Conservation (phyloP, 1,139 yeast genomes). For the Diutina ranongensis region DNA sequence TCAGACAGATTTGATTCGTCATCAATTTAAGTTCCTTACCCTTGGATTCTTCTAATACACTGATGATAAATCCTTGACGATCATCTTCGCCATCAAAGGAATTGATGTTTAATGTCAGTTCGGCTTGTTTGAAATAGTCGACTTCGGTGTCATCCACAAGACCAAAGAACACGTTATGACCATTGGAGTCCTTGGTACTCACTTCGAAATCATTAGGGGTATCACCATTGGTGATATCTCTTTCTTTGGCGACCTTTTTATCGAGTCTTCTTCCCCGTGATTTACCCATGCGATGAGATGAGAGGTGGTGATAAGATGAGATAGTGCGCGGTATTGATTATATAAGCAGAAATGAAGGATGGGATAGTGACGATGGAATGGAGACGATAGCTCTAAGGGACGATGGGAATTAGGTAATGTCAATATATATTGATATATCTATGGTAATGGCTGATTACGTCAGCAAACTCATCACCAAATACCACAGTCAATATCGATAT, state of each 20-base stretch:
- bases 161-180: slow-evolving; percentile 51
- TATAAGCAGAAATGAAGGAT: not conserved
- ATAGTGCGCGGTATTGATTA: not conserved
- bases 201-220: slow-evolving; percentile 6
- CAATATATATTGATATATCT: too few relatives aligned
- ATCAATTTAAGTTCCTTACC: slow-evolving; percentile 90
- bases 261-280: slow-evolving; percentile 12
- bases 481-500: too few relatives aligned
- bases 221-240: slow-evolving; percentile 8
- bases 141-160: slow-evolving; percentile 73
- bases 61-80: slow-evolving; percentile 54
- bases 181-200: slow-evolving; percentile 8
- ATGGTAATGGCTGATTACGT: too few relatives aligned
- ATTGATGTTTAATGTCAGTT: slow-evolving; percentile 69
- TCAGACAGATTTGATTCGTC: slow-evolving; percentile 90
- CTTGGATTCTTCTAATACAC: slow-evolving; percentile 74
- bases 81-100: slow-evolving; percentile 72
- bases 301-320: slow-evolving; percentile 7
- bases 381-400: too few relatives aligned
- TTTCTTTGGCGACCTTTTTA: slow-evolving; percentile 10
- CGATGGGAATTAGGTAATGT: too few relatives aligned
- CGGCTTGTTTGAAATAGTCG: slow-evolving; percentile 89
- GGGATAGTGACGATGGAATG: too few relatives aligned
- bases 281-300: slow-evolving; percentile 10
- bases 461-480: too few relatives aligned